phyloP scores from a whole-genome alignment of 148 eudicot species.

The Tetragonia tetragonoides region DNA sequence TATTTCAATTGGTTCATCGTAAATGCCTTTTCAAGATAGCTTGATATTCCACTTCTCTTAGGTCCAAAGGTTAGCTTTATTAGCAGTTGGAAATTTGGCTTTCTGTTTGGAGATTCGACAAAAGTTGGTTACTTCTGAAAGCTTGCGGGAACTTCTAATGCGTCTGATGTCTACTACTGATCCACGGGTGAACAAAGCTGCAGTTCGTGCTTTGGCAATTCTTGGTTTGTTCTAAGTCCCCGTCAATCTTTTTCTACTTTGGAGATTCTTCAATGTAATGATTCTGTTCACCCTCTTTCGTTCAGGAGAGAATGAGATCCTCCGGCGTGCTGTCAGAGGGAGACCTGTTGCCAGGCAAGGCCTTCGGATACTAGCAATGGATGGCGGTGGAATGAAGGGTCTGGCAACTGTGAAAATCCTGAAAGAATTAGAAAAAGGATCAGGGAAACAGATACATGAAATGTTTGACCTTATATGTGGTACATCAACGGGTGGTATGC shows the following conservation, averaged over 20 bases:
- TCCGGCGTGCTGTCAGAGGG: conserved; percentile 84
- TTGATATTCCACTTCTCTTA: conserved; percentile 28
- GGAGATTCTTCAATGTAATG: conserved; percentile 9
- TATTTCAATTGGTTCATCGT: conserved; percentile 2
- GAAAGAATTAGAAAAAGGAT: conserved; percentile 86
- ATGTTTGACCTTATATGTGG: conserved; percentile 99
- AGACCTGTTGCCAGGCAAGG: conserved; percentile 90
- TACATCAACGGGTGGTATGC: conserved; percentile 99
- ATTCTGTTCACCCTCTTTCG: conserved; percentile 9
- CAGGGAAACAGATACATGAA: conserved; percentile 95
- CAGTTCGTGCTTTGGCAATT: conserved; percentile 94
- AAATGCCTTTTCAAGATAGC: conserved; percentile 7
- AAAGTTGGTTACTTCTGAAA: conserved; percentile 84
- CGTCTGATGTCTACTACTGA: conserved; percentile 75
- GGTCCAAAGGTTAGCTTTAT: conserved; percentile 90
- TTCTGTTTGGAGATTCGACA: conserved; percentile 89
- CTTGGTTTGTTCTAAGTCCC: conserved; percentile 63
- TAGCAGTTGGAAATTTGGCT: conserved; percentile 89
- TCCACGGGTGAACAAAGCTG: conserved; percentile 87
- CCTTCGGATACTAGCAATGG: conserved; percentile 94
- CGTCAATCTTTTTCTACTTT: conserved; percentile 2
- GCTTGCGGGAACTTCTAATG: conserved; percentile 88
- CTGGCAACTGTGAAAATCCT: conserved; percentile 88
- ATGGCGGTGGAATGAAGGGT: conserved; percentile 99
- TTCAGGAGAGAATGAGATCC: conserved; percentile 89